These are phyloP conservation scores for Forsythia viridissima DNA, from an alignment of 257 asterid genomes.

Conservation along the genomic window DNA sequence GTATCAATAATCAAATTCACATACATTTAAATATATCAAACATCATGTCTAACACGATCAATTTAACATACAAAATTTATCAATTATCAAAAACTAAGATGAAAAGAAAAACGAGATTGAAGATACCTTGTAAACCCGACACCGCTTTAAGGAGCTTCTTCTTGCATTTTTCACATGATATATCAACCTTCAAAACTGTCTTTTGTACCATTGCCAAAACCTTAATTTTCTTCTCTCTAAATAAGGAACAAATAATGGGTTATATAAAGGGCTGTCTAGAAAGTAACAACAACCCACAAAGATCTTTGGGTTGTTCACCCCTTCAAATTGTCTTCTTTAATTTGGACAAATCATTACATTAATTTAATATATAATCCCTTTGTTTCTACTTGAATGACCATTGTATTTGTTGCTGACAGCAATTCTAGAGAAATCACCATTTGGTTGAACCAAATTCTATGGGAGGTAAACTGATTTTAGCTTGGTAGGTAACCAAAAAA, in stretches of 20 bases:
- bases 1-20: too few species aligned
- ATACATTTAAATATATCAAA: too few species aligned
- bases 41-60: too few species aligned
- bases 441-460: background rate
- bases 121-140: slow-evolving; percentile 45
- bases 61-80: background rate
- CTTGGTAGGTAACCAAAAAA: background rate
- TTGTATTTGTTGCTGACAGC: slow-evolving; percentile 10
- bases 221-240: background rate
- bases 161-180: slow-evolving; percentile 55
- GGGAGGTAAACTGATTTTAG: background rate
- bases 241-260: background rate
- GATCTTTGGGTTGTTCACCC: slow-evolving; percentile 43
- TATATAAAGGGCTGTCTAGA: background rate
- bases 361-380: background rate
- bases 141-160: slow-evolving; percentile 49
- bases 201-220: slow-evolving; percentile 39
- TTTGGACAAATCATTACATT: background rate
- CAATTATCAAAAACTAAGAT: too few species aligned
- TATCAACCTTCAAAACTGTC: slow-evolving; percentile 52
- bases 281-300: background rate
- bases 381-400: background rate
- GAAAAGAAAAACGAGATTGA: background rate
- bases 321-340: slow-evolving; percentile 12
- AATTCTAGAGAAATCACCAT: background rate